These are phyloP conservation scores for Citrus inodora DNA, from an alignment of 345 rosid species.

Conservation along the genomic window DNA sequence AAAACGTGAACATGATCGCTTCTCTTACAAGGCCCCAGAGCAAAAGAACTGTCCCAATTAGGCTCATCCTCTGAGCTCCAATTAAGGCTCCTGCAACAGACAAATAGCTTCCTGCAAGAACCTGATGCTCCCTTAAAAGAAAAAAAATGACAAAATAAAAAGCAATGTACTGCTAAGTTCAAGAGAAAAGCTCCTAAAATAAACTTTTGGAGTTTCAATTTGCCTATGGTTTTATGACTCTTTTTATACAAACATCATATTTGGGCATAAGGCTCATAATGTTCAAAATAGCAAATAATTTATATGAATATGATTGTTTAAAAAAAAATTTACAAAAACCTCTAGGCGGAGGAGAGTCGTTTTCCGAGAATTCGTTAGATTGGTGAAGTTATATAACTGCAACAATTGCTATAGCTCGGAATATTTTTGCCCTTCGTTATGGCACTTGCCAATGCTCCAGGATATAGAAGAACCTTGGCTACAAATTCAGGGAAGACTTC, in stretches of 20 bases:
- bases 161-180: not conserved
- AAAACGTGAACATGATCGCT: slow-evolving; percentile 22
- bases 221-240: too few species aligned
- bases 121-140: slow-evolving; percentile 26
- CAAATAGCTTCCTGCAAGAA: slow-evolving; percentile 76
- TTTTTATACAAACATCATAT: too few species aligned
- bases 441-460: slow-evolving; percentile 61
- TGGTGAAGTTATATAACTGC: slow-evolving; percentile 31
- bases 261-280: too few species aligned
- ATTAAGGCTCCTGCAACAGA: slow-evolving; percentile 66
- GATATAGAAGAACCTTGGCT: slow-evolving; percentile 65
- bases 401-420: slow-evolving; percentile 41
- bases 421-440: slow-evolving; percentile 22
- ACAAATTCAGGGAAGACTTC: slow-evolving; percentile 45
- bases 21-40: slow-evolving; percentile 62
- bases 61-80: slow-evolving; percentile 53
- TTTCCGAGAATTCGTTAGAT: slow-evolving; percentile 16
- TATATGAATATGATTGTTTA: not conserved
- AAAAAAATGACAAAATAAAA: not conserved
- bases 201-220: too few species aligned
- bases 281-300: not conserved
- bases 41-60: slow-evolving; percentile 56
- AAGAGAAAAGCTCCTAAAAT: not conserved
- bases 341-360: slow-evolving; percentile 52
- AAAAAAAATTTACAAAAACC: slow-evolving; percentile 20